These are phyloP conservation scores for Aspergillus niger DNA, from an alignment of 2,329 filamentous ascomycete genomes.

Conservation along the genomic window DNA sequence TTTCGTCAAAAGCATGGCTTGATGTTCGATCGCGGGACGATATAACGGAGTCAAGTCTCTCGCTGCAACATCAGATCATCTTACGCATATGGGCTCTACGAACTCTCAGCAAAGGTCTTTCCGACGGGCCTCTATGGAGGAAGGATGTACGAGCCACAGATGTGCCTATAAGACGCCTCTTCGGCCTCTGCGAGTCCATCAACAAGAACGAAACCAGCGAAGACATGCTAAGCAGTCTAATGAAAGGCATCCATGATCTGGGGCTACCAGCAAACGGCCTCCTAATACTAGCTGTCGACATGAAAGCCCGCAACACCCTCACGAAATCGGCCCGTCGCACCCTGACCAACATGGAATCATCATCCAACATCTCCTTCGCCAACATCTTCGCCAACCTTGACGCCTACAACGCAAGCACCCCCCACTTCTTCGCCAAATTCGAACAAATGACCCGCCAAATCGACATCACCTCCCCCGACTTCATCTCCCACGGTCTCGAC, in stretches of 20 bases:
- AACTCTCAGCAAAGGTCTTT: slow-evolving; percentile 26
- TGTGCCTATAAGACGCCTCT: slow-evolving; percentile 24
- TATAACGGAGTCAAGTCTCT: slow-evolving; percentile 2
- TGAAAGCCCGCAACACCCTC: slow-evolving; percentile 28
- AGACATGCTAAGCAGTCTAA: slow-evolving; percentile 31
- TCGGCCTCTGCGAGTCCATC: slow-evolving; percentile 32
- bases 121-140: slow-evolving; percentile 24
- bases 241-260: slow-evolving; percentile 32
- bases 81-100: slow-evolving; percentile 38
- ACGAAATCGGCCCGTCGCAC: slow-evolving; percentile 26
- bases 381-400: slow-evolving; percentile 32
- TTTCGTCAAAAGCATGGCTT: slow-evolving; percentile 29
- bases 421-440: slow-evolving; percentile 31
- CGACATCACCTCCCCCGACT: slow-evolving; percentile 37
- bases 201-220: slow-evolving; percentile 16
- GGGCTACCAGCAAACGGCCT: slow-evolving; percentile 35
- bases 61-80: slow-evolving; percentile 31
- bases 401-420: slow-evolving; percentile 29
- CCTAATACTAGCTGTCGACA: slow-evolving; percentile 29
- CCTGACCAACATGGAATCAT: slow-evolving; percentile 31
- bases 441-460: slow-evolving; percentile 34
- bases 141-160: slow-evolving; percentile 23
- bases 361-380: slow-evolving; percentile 26
- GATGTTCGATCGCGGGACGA: slow-evolving; percentile 16
- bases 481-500: slow-evolving; percentile 33